Percentiles rank a stretch among this genome's conserved stretches.
phyloP scores from a whole-genome alignment of 2,329 filamentous ascomycete genomes.

The Trichoderma asperellum region DNA sequence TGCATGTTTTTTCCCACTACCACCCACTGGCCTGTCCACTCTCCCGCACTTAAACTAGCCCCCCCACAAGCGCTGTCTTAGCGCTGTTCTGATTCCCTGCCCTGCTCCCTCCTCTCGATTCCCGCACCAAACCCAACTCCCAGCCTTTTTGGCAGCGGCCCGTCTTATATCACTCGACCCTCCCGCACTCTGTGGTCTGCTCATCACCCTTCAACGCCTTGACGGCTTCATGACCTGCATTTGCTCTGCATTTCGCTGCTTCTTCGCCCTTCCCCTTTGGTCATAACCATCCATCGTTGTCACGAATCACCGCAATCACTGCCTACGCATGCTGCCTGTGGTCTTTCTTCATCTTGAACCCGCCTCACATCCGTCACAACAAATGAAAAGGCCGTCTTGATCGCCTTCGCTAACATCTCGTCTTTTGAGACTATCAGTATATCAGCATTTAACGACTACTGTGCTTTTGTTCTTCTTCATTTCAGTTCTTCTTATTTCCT shows the following conservation, averaged over 20 bases:
- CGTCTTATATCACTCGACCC: slow-evolving; percentile 24
- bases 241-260: slow-evolving; percentile 23
- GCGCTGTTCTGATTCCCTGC: slow-evolving; percentile 4
- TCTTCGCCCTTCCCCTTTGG: slow-evolving; percentile 2
- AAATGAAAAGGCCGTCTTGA: slow-evolving; percentile 20
- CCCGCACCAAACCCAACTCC: slow-evolving; percentile 15
- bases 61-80: slow-evolving; percentile 22
- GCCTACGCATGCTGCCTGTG: slow-evolving; percentile 15
- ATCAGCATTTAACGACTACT: slow-evolving; percentile 26
- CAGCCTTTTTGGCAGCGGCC: slow-evolving; percentile 1
- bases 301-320: slow-evolving; percentile 17
- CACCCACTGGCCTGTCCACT: not conserved
- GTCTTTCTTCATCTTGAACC: slow-evolving; percentile 11
- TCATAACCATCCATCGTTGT: slow-evolving; percentile 13
- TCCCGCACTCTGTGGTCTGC: slow-evolving; percentile 12
- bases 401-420: slow-evolving; percentile 24
- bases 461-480: slow-evolving; percentile 10
- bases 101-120: not conserved
- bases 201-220: slow-evolving; percentile 24
- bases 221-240: slow-evolving; percentile 28
- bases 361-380: slow-evolving; percentile 17
- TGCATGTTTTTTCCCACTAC: not conserved
- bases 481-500: not conserved
- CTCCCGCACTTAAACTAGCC: slow-evolving; percentile 12
- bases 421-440: slow-evolving; percentile 16